Percentiles rank a stretch among this genome's conserved stretches.
Evolutionary conservation across 2,329 filamentous ascomycete species (phyloP).

Genomic region (Venturia nashicola): DNA sequence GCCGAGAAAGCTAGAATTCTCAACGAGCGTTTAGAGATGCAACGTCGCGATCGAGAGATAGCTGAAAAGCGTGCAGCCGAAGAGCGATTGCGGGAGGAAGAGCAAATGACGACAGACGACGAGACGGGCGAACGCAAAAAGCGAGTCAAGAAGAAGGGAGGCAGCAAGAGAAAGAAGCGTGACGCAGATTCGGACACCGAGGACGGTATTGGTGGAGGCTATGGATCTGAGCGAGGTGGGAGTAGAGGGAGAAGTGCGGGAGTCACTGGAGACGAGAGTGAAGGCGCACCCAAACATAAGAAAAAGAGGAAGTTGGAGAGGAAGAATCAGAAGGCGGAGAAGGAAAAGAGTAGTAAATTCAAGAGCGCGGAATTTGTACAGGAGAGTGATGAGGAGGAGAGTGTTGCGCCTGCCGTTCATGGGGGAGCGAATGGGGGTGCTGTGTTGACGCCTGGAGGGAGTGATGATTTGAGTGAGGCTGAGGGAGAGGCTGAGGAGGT

Average conservation of each 20-base stretch:
- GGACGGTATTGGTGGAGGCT: slow-evolving; percentile 16
- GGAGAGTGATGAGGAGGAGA: slow-evolving; percentile 45
- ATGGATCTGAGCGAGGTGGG: slow-evolving; percentile 15
- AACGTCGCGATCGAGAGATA: slow-evolving; percentile 58
- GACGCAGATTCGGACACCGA: slow-evolving; percentile 28
- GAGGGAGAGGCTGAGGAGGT: slow-evolving; percentile 15
- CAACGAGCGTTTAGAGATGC: slow-evolving; percentile 74
- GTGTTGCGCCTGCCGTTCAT: not conserved
- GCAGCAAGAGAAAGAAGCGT: slow-evolving; percentile 51
- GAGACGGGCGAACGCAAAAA: slow-evolving; percentile 75
- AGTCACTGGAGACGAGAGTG: slow-evolving; percentile 36
- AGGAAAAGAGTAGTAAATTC: slow-evolving; percentile 48
- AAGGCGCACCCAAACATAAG: slow-evolving; percentile 40
- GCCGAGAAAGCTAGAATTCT: slow-evolving; percentile 57
- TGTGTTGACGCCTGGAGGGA: slow-evolving; percentile 10
- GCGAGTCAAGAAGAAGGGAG: slow-evolving; percentile 39
- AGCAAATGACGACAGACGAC: slow-evolving; percentile 68
- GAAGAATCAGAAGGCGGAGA: slow-evolving; percentile 28
- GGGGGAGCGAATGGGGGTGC: slow-evolving; percentile 9
- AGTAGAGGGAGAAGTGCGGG: slow-evolving; percentile 14
- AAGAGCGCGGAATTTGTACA: slow-evolving; percentile 79
- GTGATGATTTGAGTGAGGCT: slow-evolving; percentile 12
- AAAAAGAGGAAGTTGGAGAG: slow-evolving; percentile 50
- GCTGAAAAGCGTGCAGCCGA: slow-evolving; percentile 62
- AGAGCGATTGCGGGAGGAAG: slow-evolving; percentile 62